Conservation (phyloP, 352 stramenopile genomes). For the Thalassiosira exigua region DNA sequence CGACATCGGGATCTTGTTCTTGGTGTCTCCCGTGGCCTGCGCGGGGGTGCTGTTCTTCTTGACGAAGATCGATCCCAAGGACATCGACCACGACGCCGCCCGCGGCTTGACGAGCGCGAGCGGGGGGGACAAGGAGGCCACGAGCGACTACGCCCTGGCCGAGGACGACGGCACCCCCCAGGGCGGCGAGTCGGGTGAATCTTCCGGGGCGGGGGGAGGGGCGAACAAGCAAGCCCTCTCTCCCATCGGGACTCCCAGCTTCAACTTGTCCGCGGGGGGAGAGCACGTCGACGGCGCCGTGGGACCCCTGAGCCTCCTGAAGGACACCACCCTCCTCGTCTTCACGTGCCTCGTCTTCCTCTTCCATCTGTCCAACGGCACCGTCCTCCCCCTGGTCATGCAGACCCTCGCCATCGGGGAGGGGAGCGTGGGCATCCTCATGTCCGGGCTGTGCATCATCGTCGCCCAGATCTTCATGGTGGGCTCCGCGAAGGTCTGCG, state of each 20-base stretch:
- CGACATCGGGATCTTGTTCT: slow-evolving; percentile 76
- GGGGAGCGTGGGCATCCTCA: slow-evolving; percentile 66
- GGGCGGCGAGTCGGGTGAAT: too few species aligned
- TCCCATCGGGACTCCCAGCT: slow-evolving; percentile 48
- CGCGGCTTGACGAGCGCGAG: slow-evolving; percentile 57
- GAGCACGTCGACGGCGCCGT: slow-evolving; percentile 11
- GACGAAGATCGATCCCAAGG: slow-evolving; percentile 64
- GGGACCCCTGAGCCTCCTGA: slow-evolving; percentile 67
- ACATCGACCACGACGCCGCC: slow-evolving; percentile 83
- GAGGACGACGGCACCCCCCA: slow-evolving; percentile 9
- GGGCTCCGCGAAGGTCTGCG: slow-evolving; percentile 70
- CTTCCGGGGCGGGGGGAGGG: neutral
- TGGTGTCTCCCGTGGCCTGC: slow-evolving; percentile 82
- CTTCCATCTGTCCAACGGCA: slow-evolving; percentile 80
- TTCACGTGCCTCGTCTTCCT: slow-evolving; percentile 65
- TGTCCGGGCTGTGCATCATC: slow-evolving; percentile 82
- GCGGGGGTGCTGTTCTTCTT: slow-evolving; percentile 73
- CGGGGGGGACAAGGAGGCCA: neutral
- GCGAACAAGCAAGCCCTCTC: slow-evolving; percentile 19
- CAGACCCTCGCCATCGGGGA: slow-evolving; percentile 78
- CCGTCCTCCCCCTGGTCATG: slow-evolving; percentile 82
- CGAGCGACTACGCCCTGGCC: neutral
- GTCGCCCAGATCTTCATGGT: slow-evolving; percentile 84
- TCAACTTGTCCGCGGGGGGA: slow-evolving; percentile 54
- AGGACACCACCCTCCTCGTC: slow-evolving; percentile 74